These are phyloP conservation scores for Furcasterigmium furcatum DNA, from an alignment of 2,329 filamentous ascomycete genomes.

Conservation along the genomic window DNA sequence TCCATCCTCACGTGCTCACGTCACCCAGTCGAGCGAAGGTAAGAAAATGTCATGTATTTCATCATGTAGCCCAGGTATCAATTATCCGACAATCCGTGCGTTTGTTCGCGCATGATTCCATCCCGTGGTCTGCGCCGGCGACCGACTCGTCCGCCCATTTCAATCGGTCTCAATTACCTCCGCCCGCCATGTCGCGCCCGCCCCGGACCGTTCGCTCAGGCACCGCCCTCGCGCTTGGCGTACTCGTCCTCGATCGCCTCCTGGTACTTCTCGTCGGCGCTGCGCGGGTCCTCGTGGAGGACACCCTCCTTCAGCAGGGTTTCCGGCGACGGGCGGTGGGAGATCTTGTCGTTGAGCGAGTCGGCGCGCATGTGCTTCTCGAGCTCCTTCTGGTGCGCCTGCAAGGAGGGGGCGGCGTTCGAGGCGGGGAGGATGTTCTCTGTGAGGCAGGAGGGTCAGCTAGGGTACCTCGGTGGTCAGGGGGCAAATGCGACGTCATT, in stretches of 20 bases:
- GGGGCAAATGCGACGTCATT: too few species aligned
- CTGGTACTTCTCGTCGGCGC: slow-evolving; percentile 52
- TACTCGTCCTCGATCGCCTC: slow-evolving; percentile 64
- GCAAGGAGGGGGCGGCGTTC: slow-evolving; percentile 72
- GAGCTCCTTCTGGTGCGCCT: slow-evolving; percentile 79
- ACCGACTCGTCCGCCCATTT: too few species aligned
- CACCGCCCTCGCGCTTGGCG: slow-evolving; percentile 60
- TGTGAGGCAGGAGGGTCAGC: slow-evolving; percentile 27
- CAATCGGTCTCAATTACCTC: too few species aligned
- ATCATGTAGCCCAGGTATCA: too few species aligned
- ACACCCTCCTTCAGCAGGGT: slow-evolving; percentile 78
- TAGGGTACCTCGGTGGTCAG: neutral
- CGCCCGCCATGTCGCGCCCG: too few species aligned
- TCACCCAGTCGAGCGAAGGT: too few species aligned
- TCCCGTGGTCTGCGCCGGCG: too few species aligned
- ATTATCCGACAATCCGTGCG: too few species aligned
- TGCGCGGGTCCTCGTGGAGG: slow-evolving; percentile 64
- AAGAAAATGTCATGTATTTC: too few species aligned
- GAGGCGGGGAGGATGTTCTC: slow-evolving; percentile 85
- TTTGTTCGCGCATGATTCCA: too few species aligned
- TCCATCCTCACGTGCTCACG: too few species aligned
- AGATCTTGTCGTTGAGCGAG: slow-evolving; percentile 81
- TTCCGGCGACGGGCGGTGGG: slow-evolving; percentile 72
- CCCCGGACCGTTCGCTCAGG: slow-evolving; percentile 33
- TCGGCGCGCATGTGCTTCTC: slow-evolving; percentile 86